A percentile compares a stretch with the other conserved stretches of the same genome.
Conservation (phyloP, 148 eudicot species). For the Talinum fruticosum region DNA sequence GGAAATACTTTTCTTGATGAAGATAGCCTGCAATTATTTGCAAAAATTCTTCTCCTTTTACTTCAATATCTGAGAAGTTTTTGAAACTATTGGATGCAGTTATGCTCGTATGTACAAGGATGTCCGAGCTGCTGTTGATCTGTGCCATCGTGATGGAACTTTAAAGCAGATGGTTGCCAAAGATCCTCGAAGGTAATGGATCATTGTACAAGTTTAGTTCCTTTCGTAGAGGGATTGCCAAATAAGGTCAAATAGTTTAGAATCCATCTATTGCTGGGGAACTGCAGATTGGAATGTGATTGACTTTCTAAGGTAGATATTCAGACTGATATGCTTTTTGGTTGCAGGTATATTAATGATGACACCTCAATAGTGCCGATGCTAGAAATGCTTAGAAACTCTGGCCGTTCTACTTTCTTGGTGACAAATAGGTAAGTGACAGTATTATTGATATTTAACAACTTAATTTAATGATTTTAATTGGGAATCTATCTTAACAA, state of each 20-base stretch:
- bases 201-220: not conserved
- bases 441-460: slow-evolving; percentile 10
- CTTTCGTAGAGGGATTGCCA: not conserved
- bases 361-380: slow-evolving; percentile 77
- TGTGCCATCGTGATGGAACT: slow-evolving; percentile 99
- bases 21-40: not conserved
- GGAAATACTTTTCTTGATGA: not conserved
- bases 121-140: slow-evolving; percentile 95
- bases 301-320: not conserved
- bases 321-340: slow-evolving; percentile 13
- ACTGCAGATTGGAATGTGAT: not conserved
- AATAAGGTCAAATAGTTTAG: not conserved
- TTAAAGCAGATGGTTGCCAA: slow-evolving; percentile 92
- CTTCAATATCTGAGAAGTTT: not conserved
- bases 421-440: slow-evolving; percentile 84
- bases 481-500: not conserved
- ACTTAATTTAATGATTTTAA: not conserved
- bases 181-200: slow-evolving; percentile 76
- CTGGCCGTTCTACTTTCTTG: slow-evolving; percentile 89
- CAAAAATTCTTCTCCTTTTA: not conserved
- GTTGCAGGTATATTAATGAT: slow-evolving; percentile 79
- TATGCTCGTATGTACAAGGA: slow-evolving; percentile 88
- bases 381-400: slow-evolving; percentile 87
- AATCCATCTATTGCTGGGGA: not conserved
- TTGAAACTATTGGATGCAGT: slow-evolving; percentile 41